A percentile compares a stretch with the other conserved stretches of the same genome.
Evolutionary conservation across 2,329 filamentous ascomycete genomes (phyloP).

Genomic region (Monosporascus sp.): DNA sequence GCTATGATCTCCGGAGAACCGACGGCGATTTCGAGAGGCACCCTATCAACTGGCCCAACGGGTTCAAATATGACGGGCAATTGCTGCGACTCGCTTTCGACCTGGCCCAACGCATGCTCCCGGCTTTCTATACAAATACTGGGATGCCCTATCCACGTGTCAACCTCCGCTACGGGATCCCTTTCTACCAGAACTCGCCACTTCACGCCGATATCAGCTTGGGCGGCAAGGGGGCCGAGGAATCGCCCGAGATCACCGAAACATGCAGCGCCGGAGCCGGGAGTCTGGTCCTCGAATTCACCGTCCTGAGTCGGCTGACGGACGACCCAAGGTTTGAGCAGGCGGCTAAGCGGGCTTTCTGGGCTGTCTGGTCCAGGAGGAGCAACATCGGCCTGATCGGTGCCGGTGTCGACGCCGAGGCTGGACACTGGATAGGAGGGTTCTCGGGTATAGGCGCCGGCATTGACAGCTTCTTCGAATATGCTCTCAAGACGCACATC

Average conservation of each 20-base stretch:
- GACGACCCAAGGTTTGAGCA: constrained; percentile 85
- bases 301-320: constrained; percentile 80
- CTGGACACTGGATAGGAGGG: constrained; percentile 79
- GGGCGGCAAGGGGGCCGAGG: constrained; percentile 33
- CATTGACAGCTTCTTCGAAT: constrained; percentile 98
- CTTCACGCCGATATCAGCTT: constrained; percentile 54
- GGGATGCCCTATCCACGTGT: constrained; percentile 93
- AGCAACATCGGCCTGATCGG: constrained; percentile 85
- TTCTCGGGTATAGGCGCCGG: constrained; percentile 95
- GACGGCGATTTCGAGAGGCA: constrained; percentile 41
- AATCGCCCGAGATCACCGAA: constrained; percentile 73
- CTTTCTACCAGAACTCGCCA: constrained; percentile 85
- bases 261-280: constrained; percentile 97
- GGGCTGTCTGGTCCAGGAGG: constrained; percentile 89
- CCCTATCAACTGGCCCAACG: constrained; percentile 67
- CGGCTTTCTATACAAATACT: constrained; percentile 86
- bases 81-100: constrained; percentile 84
- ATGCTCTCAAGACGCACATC: constrained; percentile 90
- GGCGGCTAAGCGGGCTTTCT: constrained; percentile 86
- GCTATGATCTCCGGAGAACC: constrained; percentile 56
- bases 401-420: constrained; percentile 87
- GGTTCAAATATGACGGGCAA: constrained; percentile 82
- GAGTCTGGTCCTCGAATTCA: constrained; percentile 89
- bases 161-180: constrained; percentile 84
- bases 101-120: constrained; percentile 75